phyloP scores from a whole-genome alignment of 1,284 basidiomycete genomes.

The Cutaneotrichosporon sp. region DNA sequence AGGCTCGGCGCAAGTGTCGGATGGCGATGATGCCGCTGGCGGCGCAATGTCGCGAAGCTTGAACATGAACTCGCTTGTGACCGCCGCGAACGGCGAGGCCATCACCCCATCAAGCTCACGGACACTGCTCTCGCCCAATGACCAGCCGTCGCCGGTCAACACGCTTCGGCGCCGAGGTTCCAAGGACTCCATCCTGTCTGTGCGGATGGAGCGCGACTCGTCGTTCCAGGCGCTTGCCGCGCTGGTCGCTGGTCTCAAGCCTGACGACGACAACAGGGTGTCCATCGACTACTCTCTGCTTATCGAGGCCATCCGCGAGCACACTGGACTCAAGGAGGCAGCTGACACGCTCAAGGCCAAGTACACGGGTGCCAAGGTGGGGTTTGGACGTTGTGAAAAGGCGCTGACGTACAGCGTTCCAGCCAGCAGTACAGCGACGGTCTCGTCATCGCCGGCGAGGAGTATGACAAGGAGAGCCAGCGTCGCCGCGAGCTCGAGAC shows the following conservation, averaged over 20 bases:
- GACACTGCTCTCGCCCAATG: slow-evolving; percentile 33
- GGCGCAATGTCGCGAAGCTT: slow-evolving; percentile 27
- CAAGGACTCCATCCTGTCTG: slow-evolving; percentile 39
- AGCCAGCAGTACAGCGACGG: slow-evolving; percentile 92
- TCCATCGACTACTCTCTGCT: slow-evolving; percentile 73
- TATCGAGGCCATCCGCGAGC: slow-evolving; percentile 66
- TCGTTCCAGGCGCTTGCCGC: slow-evolving; percentile 36
- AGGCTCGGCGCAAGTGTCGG: not conserved
- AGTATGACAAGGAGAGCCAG: slow-evolving; percentile 87
- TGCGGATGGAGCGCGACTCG: slow-evolving; percentile 36
- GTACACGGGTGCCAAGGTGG: slow-evolving; percentile 82
- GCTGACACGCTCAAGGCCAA: slow-evolving; percentile 68
- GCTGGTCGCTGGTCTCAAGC: slow-evolving; percentile 64
- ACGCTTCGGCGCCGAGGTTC: slow-evolving; percentile 42
- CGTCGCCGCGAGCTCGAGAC: slow-evolving; percentile 85
- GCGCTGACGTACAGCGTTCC: slow-evolving; percentile 60
- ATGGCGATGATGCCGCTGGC: not conserved
- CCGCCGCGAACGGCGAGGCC: slow-evolving; percentile 18
- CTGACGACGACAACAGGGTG: slow-evolving; percentile 64
- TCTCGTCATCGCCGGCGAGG: slow-evolving; percentile 83
- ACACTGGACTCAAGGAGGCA: slow-evolving; percentile 68
- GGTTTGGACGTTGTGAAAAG: slow-evolving; percentile 34
- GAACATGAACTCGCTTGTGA: slow-evolving; percentile 27
- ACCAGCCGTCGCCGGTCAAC: slow-evolving; percentile 28
- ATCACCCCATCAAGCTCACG: slow-evolving; percentile 24